Evolutionary conservation across 2,329 filamentous ascomycete species (phyloP), one percentile per base, ranked within the genome.

Genomic region (Metarhizium album): DNA sequence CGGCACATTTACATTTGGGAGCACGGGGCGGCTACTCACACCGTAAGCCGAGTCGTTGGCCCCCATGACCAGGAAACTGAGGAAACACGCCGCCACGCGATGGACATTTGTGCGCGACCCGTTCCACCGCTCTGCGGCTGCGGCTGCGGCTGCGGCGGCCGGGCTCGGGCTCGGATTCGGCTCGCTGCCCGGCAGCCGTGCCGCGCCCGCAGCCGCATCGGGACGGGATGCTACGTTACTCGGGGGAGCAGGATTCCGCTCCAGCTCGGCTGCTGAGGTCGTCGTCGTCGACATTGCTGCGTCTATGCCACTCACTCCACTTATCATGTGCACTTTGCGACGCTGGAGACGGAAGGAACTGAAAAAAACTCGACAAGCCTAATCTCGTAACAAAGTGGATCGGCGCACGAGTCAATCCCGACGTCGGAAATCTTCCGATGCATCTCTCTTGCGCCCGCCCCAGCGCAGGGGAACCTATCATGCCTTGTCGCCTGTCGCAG

Each of bases 11-110:
- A 22, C 27, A n/a, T 5, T 6, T 16, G 5, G 37, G 2, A 40
- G 2, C 18, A 22, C 5, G 37, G 2, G 7, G 46, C n/a, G 23
- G 18, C 1, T 7, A 66, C 74, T 67, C 62, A 78, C 76, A 54
- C 78, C 78, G 49, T 79, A 80, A 11, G 76, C 76, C 2, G 75
- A 72, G 62, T 81, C 78, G 50, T 80, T 81, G 9, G 75, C 72
- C 0, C 80, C 80, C 61, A 79, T 75, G 1, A 79, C 72, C 4
- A 79, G 58, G 53, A 84, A 78, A 6, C 72, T 74, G 68, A 72
- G 80, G 62, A 82, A 82, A 0, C 76, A 74, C 0, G 79, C 71
- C 2, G 69, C 64, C 1, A 79, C 67, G 9, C 74, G 72, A 54
- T 68, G 66, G 2, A 71, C 65, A 52, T 79, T 82, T 2, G 63